These are phyloP conservation scores for Dioszegia aurantiaca DNA, from an alignment of 768 basidiomycete species.

Conservation along the genomic window DNA sequence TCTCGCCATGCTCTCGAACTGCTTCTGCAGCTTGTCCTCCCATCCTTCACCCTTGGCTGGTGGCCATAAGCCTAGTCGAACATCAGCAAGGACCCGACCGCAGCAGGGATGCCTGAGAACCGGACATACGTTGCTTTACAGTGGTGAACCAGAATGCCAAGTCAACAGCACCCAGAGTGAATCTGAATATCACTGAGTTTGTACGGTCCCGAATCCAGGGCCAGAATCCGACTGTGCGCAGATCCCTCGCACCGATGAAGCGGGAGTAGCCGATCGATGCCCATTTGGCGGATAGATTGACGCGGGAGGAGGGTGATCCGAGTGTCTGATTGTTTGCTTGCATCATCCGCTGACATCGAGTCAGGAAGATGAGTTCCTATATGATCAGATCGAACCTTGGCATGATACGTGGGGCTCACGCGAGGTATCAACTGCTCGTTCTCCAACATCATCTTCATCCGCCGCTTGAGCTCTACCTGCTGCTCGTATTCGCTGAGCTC, in stretches of 20 bases:
- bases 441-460: conserved; percentile 53
- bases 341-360: conserved; percentile 54
- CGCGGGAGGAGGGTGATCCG: conserved; percentile 81
- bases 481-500: conserved; percentile 50
- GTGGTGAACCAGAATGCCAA: conserved; percentile 66
- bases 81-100: background rate
- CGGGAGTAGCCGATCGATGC: conserved; percentile 56
- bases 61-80: conserved; percentile 51
- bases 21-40: conserved; percentile 76
- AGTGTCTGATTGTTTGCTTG: conserved; percentile 63
- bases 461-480: conserved; percentile 52
- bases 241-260: conserved; percentile 55
- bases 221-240: conserved; percentile 41
- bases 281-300: conserved; percentile 76
- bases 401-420: conserved; percentile 55
- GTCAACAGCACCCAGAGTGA: conserved; percentile 68
- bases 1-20: conserved; percentile 62
- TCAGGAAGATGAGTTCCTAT: conserved; percentile 49
- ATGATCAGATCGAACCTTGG: conserved; percentile 52
- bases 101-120: background rate
- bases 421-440: conserved; percentile 53
- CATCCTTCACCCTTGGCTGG: conserved; percentile 58
- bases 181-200: conserved; percentile 63
- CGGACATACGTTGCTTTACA: conserved; percentile 54
- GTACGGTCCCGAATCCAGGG: conserved; percentile 49